A percentile compares a stretch with the other conserved stretches of the same genome.
Evolutionary conservation across 768 basidiomycete species (phyloP).

Genomic region (Rhodotorula sphaerocarpa): DNA sequence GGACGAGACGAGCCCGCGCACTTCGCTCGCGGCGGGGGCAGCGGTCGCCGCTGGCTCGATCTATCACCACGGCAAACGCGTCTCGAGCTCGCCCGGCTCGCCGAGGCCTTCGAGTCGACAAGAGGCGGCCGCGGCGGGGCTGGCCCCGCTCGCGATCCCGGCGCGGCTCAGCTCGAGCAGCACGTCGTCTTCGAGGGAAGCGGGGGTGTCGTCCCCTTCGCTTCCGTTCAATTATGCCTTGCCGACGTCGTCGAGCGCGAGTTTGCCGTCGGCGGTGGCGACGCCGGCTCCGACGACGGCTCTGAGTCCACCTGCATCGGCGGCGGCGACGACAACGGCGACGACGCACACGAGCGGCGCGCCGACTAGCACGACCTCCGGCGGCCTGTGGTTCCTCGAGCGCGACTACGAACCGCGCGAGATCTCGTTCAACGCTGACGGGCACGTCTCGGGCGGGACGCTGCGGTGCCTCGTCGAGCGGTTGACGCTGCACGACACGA

Average conservation of each 20-base stretch:
- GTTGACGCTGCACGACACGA: slow-evolving; percentile 88
- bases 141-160: slow-evolving; percentile 1
- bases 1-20: slow-evolving; percentile 28
- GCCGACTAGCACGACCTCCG: not conserved
- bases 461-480: slow-evolving; percentile 85
- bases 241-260: no score
- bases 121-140: not conserved
- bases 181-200: not conserved
- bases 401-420: slow-evolving; percentile 71
- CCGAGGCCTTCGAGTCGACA: no score
- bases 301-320: no score
- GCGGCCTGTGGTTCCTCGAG: slow-evolving; percentile 30
- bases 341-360: no score
- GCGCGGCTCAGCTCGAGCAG: not conserved
- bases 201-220: no score
- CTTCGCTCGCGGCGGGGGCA: slow-evolving; percentile 1
- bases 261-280: not conserved
- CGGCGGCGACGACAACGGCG: no score
- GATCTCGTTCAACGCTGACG: slow-evolving; percentile 82
- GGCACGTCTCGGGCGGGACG: slow-evolving; percentile 81
- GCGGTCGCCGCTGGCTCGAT: not conserved
- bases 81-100: not conserved
- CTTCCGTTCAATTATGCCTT: no score
- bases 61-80: no score
- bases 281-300: not conserved